A percentile compares a stretch with the other conserved stretches of the same genome.
phyloP scores from a whole-genome alignment of 176 grass and related monocot species.

The Coix lacrymajobi region DNA sequence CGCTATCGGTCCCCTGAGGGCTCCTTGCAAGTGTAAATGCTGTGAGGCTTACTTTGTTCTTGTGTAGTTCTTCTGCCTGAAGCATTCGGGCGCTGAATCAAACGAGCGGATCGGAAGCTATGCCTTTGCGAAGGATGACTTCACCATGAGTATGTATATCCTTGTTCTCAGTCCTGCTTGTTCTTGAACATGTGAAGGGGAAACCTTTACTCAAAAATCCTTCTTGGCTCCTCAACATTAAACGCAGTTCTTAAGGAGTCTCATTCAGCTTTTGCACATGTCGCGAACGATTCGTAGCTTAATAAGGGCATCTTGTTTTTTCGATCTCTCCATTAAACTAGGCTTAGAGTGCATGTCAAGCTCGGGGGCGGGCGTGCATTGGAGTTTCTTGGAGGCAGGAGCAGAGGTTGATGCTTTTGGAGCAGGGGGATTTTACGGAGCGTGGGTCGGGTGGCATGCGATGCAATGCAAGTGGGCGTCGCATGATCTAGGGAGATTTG shows the following conservation, averaged over 20 bases:
- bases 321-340: neutral
- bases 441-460: neutral
- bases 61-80: neutral
- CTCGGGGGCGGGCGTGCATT: neutral
- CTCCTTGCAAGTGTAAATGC: slow-evolving; percentile 26
- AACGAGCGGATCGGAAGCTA: neutral
- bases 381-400: slow-evolving; percentile 25
- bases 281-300: neutral
- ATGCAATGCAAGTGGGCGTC: neutral
- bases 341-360: slow-evolving; percentile 26
- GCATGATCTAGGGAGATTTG: slow-evolving; percentile 4
- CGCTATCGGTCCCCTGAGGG: neutral
- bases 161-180: neutral
- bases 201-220: neutral
- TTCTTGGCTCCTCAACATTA: neutral
- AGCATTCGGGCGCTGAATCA: neutral
- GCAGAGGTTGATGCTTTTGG: neutral
- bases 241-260: too few relatives aligned
- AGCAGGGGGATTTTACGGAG: neutral
- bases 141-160: neutral
- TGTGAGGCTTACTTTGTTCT: slow-evolving; percentile 7
- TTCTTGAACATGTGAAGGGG: neutral
- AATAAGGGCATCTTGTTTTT: neutral
- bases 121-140: neutral
- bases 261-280: neutral